Conservation (phyloP, 129 eudicot genomes). For the Apium graveolens region DNA sequence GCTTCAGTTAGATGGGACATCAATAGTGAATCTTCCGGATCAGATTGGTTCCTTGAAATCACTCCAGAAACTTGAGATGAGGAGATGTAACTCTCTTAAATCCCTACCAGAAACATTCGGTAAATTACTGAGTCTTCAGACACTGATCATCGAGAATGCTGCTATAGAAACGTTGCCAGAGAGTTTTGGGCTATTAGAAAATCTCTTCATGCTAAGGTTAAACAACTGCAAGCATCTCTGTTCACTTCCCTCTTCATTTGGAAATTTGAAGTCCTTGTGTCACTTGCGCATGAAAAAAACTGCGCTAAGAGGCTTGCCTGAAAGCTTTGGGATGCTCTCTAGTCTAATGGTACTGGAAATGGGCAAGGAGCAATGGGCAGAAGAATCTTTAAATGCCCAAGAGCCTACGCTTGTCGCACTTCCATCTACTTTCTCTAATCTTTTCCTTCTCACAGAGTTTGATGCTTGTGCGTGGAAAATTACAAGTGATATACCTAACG, state of each 20-base stretch:
- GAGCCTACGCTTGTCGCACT: constrained; percentile 8
- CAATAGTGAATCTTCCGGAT: constrained; percentile 23
- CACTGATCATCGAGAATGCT: constrained; percentile 17
- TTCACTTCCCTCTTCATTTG: constrained; percentile 28
- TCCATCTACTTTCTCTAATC: constrained; percentile 33
- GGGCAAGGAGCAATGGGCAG: constrained; percentile 19
- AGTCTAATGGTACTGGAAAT: constrained; percentile 24
- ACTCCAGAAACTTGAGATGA: constrained; percentile 28
- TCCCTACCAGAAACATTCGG: constrained; percentile 28
- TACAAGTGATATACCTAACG: constrained; percentile 23
- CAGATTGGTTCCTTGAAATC: constrained; percentile 25
- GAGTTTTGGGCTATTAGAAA: constrained; percentile 23
- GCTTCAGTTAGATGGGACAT: constrained; percentile 25
- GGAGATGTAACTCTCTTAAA: constrained; percentile 18
- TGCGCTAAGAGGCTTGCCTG: constrained; percentile 25
- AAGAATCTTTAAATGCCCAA: neutral
- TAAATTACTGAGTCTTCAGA: constrained; percentile 16
- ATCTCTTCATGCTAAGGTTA: constrained; percentile 21
- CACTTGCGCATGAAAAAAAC: constrained; percentile 23
- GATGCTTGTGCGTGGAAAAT: constrained; percentile 33
- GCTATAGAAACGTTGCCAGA: constrained; percentile 27
- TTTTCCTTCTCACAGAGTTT: constrained; percentile 21
- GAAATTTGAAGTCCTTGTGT: constrained; percentile 21
- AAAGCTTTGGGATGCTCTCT: constrained; percentile 34
- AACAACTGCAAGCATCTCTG: constrained; percentile 20